Base-by-base conservation (phyloP, 164 flowering plant species). In the Dillenia turbinata region DNA sequence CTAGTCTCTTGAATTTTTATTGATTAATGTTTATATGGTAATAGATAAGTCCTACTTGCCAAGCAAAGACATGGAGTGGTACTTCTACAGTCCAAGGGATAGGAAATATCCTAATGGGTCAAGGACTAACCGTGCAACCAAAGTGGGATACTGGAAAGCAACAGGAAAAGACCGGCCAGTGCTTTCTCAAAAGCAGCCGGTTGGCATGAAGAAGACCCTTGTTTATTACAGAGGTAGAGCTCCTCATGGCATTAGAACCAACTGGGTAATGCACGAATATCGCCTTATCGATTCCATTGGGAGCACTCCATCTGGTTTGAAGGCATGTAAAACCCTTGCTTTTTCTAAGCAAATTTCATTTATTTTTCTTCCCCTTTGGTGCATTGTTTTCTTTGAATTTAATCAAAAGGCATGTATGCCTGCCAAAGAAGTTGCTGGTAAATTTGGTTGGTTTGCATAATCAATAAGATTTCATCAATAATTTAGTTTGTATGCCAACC, bases 251-350 rank as follows among this genome's bases (percentile, higher is more conserved):
- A 69, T 77, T 8, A 69, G 87, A 59, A 81, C 87, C 33, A 76
- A 84, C 54, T 86, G 88, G 88, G 84, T 86, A 3, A 86, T 86
- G 92, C 92, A 86, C 24, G 92, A 86, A 65, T 86, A 86, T 65
- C 85, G 92, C 14, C 78, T 82, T 33, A 44, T 67, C 24, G 74
- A 79, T 40, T 76, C 85, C 9, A 48, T 63, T 46, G 49, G 22
- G 48, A 70, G 65, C 44, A 43, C 79, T 6, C 54, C 69, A 1
- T 76, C 78, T 19, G 15, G 68, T 66, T 61, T 77, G 26, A 77
- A 73, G 81, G 82, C 78, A 68, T 49, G 6, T 6, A 33, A 33
- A 33, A 40, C 12, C 26, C 17, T 46, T 45, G 9, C 44, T 12
- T 60, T 51, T 15, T 19, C 19, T 65, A 17, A 44, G 12, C 19